These are phyloP conservation scores for Cladosporium sp. DNA, from an alignment of 2,329 filamentous ascomycete genomes.

Conservation along the genomic window DNA sequence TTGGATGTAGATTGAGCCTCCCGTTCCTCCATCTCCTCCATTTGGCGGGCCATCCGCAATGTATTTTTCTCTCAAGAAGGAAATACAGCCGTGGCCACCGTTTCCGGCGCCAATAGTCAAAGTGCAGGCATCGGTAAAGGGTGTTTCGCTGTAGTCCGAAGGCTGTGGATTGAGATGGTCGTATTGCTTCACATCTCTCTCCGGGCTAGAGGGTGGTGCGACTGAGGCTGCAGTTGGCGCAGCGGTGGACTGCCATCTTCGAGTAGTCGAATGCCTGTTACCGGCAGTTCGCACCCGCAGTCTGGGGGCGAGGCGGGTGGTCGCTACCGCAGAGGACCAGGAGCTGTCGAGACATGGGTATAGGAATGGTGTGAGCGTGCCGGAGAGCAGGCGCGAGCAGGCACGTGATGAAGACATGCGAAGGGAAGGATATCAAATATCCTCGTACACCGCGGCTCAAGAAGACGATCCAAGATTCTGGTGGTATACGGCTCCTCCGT, in stretches of 20 bases:
- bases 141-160: slow-evolving; percentile 78
- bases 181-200: slow-evolving; percentile 28
- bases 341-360: slow-evolving; percentile 43
- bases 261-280: slow-evolving; percentile 11
- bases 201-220: neutral
- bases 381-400: slow-evolving; percentile 29
- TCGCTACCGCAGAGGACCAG: slow-evolving; percentile 18
- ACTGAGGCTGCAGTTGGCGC: slow-evolving; percentile 21
- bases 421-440: neutral
- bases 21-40: slow-evolving; percentile 88
- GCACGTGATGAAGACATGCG: slow-evolving; percentile 17
- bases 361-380: slow-evolving; percentile 47
- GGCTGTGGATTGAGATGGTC: slow-evolving; percentile 74
- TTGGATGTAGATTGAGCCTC: slow-evolving; percentile 92
- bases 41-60: slow-evolving; percentile 87
- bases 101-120: slow-evolving; percentile 74
- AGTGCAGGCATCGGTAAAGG: slow-evolving; percentile 83
- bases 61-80: slow-evolving; percentile 89
- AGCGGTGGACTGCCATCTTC: slow-evolving; percentile 32
- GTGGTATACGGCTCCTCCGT: neutral
- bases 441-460: neutral
- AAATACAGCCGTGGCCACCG: slow-evolving; percentile 90
- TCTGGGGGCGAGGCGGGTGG: neutral
- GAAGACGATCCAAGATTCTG: neutral
- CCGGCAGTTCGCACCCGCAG: neutral